Base-by-base conservation (phyloP, 1,139 yeast genomes). In the Candida labiduridarum region DNA sequence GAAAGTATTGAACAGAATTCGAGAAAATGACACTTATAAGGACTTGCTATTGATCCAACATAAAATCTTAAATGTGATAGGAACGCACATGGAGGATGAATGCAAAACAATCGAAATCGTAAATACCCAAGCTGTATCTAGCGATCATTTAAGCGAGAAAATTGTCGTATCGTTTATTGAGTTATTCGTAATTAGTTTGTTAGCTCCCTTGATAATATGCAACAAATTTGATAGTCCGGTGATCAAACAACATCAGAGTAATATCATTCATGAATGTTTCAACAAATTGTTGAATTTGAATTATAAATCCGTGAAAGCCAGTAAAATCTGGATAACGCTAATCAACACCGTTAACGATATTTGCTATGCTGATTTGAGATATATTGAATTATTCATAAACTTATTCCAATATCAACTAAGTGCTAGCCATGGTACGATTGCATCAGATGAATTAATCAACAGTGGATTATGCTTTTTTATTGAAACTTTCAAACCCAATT, bases 291-390 rank as follows among this genome's bases (percentile, higher is more conserved):
- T 55, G 9, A 49, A 48, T 14, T 27, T 49, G 7, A 45, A 47
- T 16, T 49, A 41, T 33, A 44, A 44, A 22, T 39, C 47, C 14
- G 18, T 47, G 8, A 46, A 30, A 8, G 6, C 14, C 8, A 56
- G 15, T 31, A 52, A 33, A 52, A 34, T 63, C 41, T 70, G 74
- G 74, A 59, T 70, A 2, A 53, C 63, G 19, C 56, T 71, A 40
- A 55, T 70, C 36, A 67, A 69, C 45, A 59, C 60, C 30, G 67
- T 67, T 3, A 67, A 68, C 47, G 74, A 70, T 45, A 56, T 65
- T 6, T 70, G 75, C 50, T 67, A 65, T 47, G 54, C 64, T 10
- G 71, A 70, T 48, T 50, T 70, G 33, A 47, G 63, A 22, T 55
- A 53, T 35, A 63, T 63, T 25, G 52, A 56, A 1, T 44, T 58